Evolutionary conservation across 139 green algal genomes (phyloP).

Genomic region (Chlamydomonas applanata): DNA sequence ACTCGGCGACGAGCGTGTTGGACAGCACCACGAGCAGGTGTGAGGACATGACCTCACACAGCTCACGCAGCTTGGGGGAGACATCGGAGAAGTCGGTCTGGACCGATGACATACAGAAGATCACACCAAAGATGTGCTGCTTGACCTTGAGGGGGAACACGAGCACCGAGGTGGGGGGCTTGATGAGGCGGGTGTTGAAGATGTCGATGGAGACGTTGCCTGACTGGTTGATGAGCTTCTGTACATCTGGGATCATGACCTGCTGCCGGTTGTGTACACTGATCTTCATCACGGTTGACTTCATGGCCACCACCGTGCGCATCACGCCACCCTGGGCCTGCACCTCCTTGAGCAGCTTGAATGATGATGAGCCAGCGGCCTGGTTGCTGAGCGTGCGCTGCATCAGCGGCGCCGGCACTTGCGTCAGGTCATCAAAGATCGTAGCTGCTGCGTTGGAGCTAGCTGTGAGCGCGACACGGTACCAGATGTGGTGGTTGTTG

Average conservation of each 20-base stretch:
- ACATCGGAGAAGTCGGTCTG: slow-evolving; percentile 43
- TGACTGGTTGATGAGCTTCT: slow-evolving; percentile 65
- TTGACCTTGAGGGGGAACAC: slow-evolving; percentile 59
- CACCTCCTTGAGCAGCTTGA: slow-evolving; percentile 38
- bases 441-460: slow-evolving; percentile 42
- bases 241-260: slow-evolving; percentile 64
- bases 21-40: slow-evolving; percentile 40
- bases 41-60: slow-evolving; percentile 47
- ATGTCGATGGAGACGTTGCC: slow-evolving; percentile 57
- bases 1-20: slow-evolving; percentile 27
- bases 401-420: slow-evolving; percentile 38
- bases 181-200: slow-evolving; percentile 57
- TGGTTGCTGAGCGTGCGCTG: slow-evolving; percentile 26
- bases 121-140: slow-evolving; percentile 53
- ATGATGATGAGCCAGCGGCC: not conserved
- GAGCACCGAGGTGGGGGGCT: slow-evolving; percentile 55
- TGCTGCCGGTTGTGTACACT: slow-evolving; percentile 58
- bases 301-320: slow-evolving; percentile 54
- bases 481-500: slow-evolving; percentile 50
- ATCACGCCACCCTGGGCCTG: slow-evolving; percentile 37
- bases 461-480: slow-evolving; percentile 46
- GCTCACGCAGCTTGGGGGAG: slow-evolving; percentile 36
- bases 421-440: slow-evolving; percentile 58
- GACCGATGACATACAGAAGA: slow-evolving; percentile 54
- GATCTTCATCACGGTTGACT: slow-evolving; percentile 63